Conservation (phyloP, 805 yeast genomes). For the Pichia californica region DNA sequence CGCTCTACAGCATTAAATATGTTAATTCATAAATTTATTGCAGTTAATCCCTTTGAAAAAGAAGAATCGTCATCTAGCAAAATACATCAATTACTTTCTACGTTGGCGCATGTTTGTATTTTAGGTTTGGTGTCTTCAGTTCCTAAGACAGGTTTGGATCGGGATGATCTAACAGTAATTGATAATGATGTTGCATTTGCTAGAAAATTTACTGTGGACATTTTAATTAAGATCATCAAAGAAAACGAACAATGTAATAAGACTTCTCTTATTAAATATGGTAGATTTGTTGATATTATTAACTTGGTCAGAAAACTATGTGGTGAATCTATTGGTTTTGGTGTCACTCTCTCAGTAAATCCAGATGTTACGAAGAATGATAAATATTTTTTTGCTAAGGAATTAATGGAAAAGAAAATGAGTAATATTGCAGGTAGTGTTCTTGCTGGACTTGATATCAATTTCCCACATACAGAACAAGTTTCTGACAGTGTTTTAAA, state of each 20-base stretch:
- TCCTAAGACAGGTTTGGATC: constrained; percentile 41
- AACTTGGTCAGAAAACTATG: constrained; percentile 40
- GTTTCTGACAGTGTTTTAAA: constrained; percentile 54
- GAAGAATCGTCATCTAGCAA: constrained; percentile 33
- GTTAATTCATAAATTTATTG: constrained; percentile 66
- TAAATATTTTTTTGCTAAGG: constrained; percentile 54
- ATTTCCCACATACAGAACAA: constrained; percentile 58
- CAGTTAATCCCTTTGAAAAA: constrained; percentile 40
- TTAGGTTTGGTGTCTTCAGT: constrained; percentile 56
- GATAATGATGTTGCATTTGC: constrained; percentile 70
- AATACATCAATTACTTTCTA: constrained; percentile 52
- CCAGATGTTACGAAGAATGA: constrained; percentile 49
- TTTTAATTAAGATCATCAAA: constrained; percentile 53
- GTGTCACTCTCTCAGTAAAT: constrained; percentile 35
- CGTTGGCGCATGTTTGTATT: constrained; percentile 55
- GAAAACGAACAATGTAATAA: constrained; percentile 38
- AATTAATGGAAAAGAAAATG: constrained; percentile 62
- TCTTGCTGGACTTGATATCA: constrained; percentile 63
- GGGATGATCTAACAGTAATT: constrained; percentile 41
- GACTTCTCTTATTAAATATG: constrained; percentile 40
- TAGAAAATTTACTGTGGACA: constrained; percentile 67
- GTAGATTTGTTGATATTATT: constrained; percentile 47
- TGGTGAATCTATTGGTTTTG: constrained; percentile 33
- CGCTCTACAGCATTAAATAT: constrained; percentile 72
- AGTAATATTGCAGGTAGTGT: constrained; percentile 52